Conservation (phyloP, 495 filamentous ascomycete genomes). For the Parmelia sp. region DNA sequence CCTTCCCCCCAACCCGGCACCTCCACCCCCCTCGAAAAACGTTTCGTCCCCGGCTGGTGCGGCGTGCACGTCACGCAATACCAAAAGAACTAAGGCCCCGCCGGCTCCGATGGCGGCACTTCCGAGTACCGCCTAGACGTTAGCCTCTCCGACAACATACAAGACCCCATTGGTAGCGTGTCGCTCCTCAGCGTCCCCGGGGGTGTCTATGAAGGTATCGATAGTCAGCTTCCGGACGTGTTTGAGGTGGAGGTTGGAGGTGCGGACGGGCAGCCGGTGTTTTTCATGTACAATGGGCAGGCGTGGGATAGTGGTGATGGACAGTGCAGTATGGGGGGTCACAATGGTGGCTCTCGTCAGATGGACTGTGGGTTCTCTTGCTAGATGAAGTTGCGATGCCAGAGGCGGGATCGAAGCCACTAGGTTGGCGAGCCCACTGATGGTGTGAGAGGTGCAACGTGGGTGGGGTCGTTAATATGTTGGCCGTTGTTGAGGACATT, state of each 20-base stretch:
- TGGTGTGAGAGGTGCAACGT: too few relatives aligned
- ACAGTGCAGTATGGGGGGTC: neutral
- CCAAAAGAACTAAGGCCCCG: neutral
- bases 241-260: neutral
- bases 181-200: neutral
- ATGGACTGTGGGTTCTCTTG: neutral
- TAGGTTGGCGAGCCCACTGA: too few relatives aligned
- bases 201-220: neutral
- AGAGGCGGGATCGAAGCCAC: too few relatives aligned
- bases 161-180: neutral
- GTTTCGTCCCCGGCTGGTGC: neutral
- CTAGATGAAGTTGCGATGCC: neutral
- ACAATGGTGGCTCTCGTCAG: neutral
- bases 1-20: neutral
- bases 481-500: too few relatives aligned
- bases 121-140: neutral
- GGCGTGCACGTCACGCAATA: neutral
- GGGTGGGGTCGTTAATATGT: too few relatives aligned
- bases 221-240: neutral
- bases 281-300: neutral
- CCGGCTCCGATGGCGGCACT: neutral
- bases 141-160: neutral
- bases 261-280: neutral
- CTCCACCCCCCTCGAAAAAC: neutral
- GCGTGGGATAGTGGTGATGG: neutral